Evolutionary conservation across 2,329 filamentous ascomycete genomes (phyloP).

Genomic region (Diplodia sapinea): DNA sequence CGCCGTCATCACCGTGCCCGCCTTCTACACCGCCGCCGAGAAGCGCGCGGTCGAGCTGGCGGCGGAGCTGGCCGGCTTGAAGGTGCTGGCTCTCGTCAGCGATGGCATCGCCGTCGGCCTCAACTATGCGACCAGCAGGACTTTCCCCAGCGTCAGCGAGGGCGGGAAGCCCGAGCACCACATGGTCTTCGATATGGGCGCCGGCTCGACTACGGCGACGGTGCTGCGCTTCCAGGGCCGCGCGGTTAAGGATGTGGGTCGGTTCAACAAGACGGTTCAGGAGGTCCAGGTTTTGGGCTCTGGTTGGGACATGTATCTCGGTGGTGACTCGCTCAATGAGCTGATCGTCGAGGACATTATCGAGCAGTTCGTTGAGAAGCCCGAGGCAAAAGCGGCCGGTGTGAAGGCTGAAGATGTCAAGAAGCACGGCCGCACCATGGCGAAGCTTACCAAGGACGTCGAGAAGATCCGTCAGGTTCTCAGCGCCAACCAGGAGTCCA

Average conservation of each 20-base stretch:
- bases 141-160: constrained; percentile 82
- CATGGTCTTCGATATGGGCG: constrained; percentile 96
- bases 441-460: constrained; percentile 91
- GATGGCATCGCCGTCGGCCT: constrained; percentile 91
- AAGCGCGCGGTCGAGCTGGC: constrained; percentile 84
- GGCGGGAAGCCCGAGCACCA: constrained; percentile 89
- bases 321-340: constrained; percentile 86
- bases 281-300: constrained; percentile 88
- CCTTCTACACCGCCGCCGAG: constrained; percentile 90
- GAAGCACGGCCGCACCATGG: constrained; percentile 79
- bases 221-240: constrained; percentile 88
- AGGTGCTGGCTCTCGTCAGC: constrained; percentile 81
- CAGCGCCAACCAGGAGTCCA: constrained; percentile 87
- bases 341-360: constrained; percentile 91
- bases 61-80: constrained; percentile 85
- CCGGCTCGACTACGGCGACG: constrained; percentile 89
- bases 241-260: constrained; percentile 87
- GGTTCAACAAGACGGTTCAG: constrained; percentile 95
- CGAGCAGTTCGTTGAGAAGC: constrained; percentile 72
- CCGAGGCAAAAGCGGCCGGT: constrained; percentile 66
- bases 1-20: constrained; percentile 84
- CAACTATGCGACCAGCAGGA: constrained; percentile 91
- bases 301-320: constrained; percentile 88
- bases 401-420: constrained; percentile 69
- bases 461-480: constrained; percentile 86